Base-by-base conservation (phyloP, 176 grass and related monocot species). In the Cymbopogon citratus region DNA sequence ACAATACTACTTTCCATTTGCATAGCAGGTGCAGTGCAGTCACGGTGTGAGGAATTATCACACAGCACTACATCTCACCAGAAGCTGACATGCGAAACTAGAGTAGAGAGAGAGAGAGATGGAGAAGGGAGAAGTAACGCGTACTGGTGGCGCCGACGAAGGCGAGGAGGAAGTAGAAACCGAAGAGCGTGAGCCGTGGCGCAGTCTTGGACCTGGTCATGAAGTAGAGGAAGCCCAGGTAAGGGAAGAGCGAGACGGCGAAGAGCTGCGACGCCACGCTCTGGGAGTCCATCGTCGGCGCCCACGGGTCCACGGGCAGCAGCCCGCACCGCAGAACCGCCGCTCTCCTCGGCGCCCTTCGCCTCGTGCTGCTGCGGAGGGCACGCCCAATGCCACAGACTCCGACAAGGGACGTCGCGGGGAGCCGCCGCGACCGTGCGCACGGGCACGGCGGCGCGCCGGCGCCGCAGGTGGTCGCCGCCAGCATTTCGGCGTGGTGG, bases 91-190 rank as follows among this genome's bases (percentile, higher is more conserved):
- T 3, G 41, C 14, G 2, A 46, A 84, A 59, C 1, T 0, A 16
- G 51, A 21, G 1, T 12, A 35, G 5, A 19, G 9, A 15, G 5
- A 19, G 9, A 15, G 0, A 12, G 13, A 3, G 63, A 34, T 1
- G 15, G 12, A 46, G 27, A 1, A 5, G 2, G 38, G 34, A 4
- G 9, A 38, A 56, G 35, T 24, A 57, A 46, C 34, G 74, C 96
- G 71, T 90, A 99, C 96, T 95, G 36, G 96, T 95, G 85, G 92
- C 91, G 49, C 92, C 96, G 19, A 99, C 96, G 78, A 95, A 99
- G 45, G 61, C 92, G 41, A 99, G 92, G 79, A 95, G 89, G 83
- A 99, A 98, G 75, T 95, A 99, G 79, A 95, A 99, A 34, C 96
- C 92, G 73, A 99, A 91, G 71, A 99, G 92, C 43, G 92, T 95